phyloP scores from a whole-genome alignment of 2,329 filamentous ascomycete genomes.

The Pestalotiopsis fici region DNA sequence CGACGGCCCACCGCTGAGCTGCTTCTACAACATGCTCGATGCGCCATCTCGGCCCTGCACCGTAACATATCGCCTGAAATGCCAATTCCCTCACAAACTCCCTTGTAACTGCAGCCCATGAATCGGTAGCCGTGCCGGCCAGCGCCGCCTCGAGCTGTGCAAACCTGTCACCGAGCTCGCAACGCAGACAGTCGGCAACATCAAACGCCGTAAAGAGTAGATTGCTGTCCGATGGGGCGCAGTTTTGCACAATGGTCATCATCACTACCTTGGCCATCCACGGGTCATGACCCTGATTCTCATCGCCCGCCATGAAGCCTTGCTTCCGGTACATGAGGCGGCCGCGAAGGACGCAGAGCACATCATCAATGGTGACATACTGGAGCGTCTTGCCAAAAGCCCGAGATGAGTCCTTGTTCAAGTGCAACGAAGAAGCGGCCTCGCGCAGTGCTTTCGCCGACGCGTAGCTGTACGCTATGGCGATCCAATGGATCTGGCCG shows the following conservation, averaged over 20 bases:
- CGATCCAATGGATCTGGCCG: conserved; percentile 5
- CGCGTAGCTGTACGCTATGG: conserved; percentile 1
- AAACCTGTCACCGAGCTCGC: background rate
- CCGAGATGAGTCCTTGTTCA: background rate
- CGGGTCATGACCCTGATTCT: background rate
- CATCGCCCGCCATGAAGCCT: conserved; percentile 1
- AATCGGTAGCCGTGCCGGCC: background rate
- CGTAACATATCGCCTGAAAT: background rate
- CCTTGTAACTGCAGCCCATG: background rate
- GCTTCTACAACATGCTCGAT: background rate
- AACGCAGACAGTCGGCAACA: background rate
- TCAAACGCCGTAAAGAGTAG: background rate
- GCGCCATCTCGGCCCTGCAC: conserved; percentile 4
- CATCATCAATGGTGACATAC: background rate
- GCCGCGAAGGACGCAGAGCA: background rate
- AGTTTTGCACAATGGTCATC: background rate
- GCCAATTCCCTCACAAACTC: background rate
- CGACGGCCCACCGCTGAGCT: background rate
- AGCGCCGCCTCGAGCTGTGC: background rate
- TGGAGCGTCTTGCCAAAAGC: background rate
- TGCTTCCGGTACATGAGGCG: conserved; percentile 5
- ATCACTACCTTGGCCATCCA: background rate
- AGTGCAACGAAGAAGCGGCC: background rate
- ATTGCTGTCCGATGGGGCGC: background rate
- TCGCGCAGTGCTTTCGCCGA: background rate